Conservation (phyloP, 2,329 filamentous ascomycete species). For the Colletotrichum echinochloae region DNA sequence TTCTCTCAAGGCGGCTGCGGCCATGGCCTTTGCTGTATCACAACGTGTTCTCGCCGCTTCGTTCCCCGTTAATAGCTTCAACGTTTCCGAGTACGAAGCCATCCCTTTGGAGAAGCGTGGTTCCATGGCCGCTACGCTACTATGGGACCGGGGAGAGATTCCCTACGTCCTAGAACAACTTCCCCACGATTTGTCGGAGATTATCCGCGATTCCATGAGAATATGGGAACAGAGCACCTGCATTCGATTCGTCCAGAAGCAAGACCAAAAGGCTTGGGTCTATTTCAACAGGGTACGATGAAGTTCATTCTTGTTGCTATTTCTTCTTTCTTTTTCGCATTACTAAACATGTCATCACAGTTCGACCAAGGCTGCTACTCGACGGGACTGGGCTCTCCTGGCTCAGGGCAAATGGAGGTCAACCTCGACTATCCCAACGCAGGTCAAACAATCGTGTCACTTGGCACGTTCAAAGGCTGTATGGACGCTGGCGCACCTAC, state of each 20-base stretch:
- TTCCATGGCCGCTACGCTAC: neutral
- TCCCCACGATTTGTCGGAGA: slow-evolving; percentile 17
- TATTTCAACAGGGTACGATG: slow-evolving; percentile 17
- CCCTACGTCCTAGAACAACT: slow-evolving; percentile 15
- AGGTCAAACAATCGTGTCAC: accelerated
- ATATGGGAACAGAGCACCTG: slow-evolving; percentile 21
- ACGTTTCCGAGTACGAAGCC: slow-evolving; percentile 15
- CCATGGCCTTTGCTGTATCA: slow-evolving; percentile 15
- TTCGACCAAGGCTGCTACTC: neutral
- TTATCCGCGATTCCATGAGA: slow-evolving; percentile 18
- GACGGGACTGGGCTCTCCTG: neutral
- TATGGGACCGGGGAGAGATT: slow-evolving; percentile 3
- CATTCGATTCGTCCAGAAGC: slow-evolving; percentile 18
- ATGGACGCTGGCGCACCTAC: neutral
- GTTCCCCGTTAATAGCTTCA: neutral
- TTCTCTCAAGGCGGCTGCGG: neutral
- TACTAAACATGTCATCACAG: neutral
- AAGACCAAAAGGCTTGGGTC: neutral
- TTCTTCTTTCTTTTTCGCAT: no score
- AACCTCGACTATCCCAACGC: slow-evolving; percentile 16
- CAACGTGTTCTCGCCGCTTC: slow-evolving; percentile 1
- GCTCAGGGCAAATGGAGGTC: neutral
- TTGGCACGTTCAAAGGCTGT: neutral
- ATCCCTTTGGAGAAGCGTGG: slow-evolving; percentile 21
- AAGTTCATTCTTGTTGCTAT: neutral